These are phyloP conservation scores for Zymoseptoria tritici DNA, from an alignment of 2,329 filamentous ascomycete genomes.

Conservation along the genomic window DNA sequence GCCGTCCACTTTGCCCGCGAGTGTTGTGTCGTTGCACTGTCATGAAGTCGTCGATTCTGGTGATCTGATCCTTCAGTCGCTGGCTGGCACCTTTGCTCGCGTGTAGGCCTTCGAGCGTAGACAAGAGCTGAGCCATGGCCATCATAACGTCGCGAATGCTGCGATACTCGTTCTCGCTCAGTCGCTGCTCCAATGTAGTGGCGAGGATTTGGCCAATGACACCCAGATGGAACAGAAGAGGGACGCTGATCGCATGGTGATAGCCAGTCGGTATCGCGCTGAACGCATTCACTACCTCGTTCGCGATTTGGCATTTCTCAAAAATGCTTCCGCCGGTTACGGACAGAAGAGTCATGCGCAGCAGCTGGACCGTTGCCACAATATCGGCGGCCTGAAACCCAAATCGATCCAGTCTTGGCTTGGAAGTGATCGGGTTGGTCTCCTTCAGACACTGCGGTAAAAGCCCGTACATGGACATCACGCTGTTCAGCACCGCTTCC, in stretches of 20 bases:
- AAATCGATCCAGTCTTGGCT: conserved; percentile 25
- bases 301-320: conserved; percentile 38
- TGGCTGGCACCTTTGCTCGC: conserved; percentile 32
- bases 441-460: conserved; percentile 17
- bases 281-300: conserved; percentile 38
- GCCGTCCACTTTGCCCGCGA: neutral
- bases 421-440: conserved; percentile 19
- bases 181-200: conserved; percentile 36
- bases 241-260: conserved; percentile 40
- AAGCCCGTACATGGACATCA: conserved; percentile 10
- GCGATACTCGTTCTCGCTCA: conserved; percentile 34
- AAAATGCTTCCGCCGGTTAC: conserved; percentile 36
- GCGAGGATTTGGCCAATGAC: conserved; percentile 42
- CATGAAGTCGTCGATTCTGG: conserved; percentile 37
- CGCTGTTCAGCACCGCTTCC: conserved; percentile 5
- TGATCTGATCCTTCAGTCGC: conserved; percentile 32
- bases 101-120: conserved; percentile 38
- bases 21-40: conserved; percentile 11
- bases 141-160: conserved; percentile 27
- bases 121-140: conserved; percentile 34
- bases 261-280: conserved; percentile 37
- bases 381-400: conserved; percentile 43
- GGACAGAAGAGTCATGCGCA: conserved; percentile 39
- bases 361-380: conserved; percentile 37
- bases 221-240: conserved; percentile 40